phyloP scores from a whole-genome alignment of 495 filamentous ascomycete genomes.

The Neurospora tetraspora region DNA sequence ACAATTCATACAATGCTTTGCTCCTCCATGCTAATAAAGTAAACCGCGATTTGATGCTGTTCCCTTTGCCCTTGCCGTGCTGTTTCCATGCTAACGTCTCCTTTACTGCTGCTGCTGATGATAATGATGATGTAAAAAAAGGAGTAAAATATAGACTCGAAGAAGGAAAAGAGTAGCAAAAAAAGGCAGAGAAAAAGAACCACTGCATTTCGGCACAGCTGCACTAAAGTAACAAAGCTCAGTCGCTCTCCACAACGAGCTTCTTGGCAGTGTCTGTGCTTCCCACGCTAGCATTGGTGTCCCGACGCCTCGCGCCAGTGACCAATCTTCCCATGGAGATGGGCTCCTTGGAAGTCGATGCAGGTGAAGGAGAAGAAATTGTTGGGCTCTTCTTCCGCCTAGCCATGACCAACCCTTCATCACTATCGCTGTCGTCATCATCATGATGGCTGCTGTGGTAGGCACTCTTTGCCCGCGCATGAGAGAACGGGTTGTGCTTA shows the following conservation, averaged over 20 bases:
- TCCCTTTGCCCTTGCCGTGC: background rate
- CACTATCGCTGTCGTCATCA: slow-evolving; percentile 46
- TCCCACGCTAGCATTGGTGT: slow-evolving; percentile 41
- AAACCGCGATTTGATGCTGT: background rate
- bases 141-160: background rate
- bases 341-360: slow-evolving; percentile 9
- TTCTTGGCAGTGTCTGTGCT: slow-evolving; percentile 51
- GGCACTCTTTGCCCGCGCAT: background rate
- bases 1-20: background rate
- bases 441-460: slow-evolving; percentile 38
- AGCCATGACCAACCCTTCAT: slow-evolving; percentile 44
- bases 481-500: background rate
- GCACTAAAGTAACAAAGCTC: slow-evolving; percentile 1
- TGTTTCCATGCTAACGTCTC: background rate
- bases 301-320: slow-evolving; percentile 29
- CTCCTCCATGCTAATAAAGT: background rate
- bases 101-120: background rate
- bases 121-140: background rate
- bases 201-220: background rate
- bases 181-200: background rate
- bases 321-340: slow-evolving; percentile 23
- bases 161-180: background rate
- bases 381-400: slow-evolving; percentile 24
- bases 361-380: background rate
- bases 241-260: slow-evolving; percentile 29